Base-by-base conservation (phyloP, 768 basidiomycete genomes). In the Roridomyces roridus region DNA sequence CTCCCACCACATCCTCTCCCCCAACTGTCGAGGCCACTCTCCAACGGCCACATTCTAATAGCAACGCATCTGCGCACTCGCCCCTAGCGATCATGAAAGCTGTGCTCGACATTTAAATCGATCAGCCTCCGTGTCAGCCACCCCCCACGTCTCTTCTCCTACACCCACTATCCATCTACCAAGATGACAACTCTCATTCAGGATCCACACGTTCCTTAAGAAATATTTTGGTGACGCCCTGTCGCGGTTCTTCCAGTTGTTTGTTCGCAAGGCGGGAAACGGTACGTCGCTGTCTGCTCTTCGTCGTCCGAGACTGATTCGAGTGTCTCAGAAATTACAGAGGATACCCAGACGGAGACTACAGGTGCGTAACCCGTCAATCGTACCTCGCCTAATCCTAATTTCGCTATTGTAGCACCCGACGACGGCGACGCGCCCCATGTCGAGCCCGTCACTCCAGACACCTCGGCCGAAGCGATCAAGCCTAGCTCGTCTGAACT, bases 121-220 rank as follows among this genome's bases (percentile, higher is more conserved):
- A n/a, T n/a, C n/a, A n/a, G n/a, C n/a, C n/a, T n/a, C n/a, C n/a
- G n/a, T n/a, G 51, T 52, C 51, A 52, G 51, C 42, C 51, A 36
- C 51, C 34, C 28, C 39, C 24, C 21, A 9, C 6, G n/a, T 46
- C 5, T 10, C 20, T 46, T 37, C 14, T 46, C 46, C 44, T 8
- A 15, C 52, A 54, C 52, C 37, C 46, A 20, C 45, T 8, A 18
- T 29, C n/a, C 26, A 44, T 5, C 10, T 35, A 34, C 7, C n/a
- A 29, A 37, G 17, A 54, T 54, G 52, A n/a, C 37, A 10, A 21
- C 52, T 1, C 8, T 54, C 52, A 29, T 21, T 46, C 36, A 24
- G 7, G n/a, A 40, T 46, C 6, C 18, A 46, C 36, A 46, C 52
- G 14, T 46, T 46, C 52, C 36, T 54, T 46, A 20, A 46, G n/a